Evolutionary conservation across 2,329 filamentous ascomycete genomes (phyloP), one percentile per base, ranked within the genome.

Genomic region (Helotiales sp.): DNA sequence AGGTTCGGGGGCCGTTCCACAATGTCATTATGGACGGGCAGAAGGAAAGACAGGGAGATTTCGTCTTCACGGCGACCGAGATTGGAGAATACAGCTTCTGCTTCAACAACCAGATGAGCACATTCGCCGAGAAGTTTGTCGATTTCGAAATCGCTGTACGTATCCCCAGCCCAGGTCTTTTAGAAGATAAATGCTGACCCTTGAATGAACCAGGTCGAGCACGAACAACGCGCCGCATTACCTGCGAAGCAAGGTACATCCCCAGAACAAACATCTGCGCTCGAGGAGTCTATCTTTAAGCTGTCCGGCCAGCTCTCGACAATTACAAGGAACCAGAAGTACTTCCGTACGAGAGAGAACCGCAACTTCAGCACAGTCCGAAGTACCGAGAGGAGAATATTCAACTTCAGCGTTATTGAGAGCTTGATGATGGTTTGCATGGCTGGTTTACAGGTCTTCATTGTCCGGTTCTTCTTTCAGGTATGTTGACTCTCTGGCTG

Each of bases 401-500:
- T 97, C 83, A 98, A 97, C 82, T 97, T 99, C 80, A 97, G 93
- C 79, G 84, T 99, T 77, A 91, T 98, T 75, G 96, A 99, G 84
- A 91, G 92, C 72, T 86, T 87, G 70, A 89, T 99, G 83, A 96
- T 99, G 83, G 84, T 97, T 71, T 91, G 90, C 68, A 99, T 99
- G 96, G 96, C 95, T 52, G 94, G 89, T 55, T 82, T 99, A 78
- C 96, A 99, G 83, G 96, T 99, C 60, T 97, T 98, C 80, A 90
- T 99, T 74, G 96, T 99, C 75, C 85, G 93, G 72, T 98, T 98
- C 89, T 99, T 99, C 84, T 99, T 99, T 88, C 95, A 97, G 85
- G 93, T 87, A 82, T 60, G 80, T 69, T 59, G 26, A 32, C 10
- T 26, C 7, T 47, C 10, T 59, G 40, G 26, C 63, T 61, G 55